A percentile compares a stretch with the other conserved stretches of the same genome.
phyloP scores from a whole-genome alignment of 768 basidiomycete species.

The Peribolospora baueri region DNA sequence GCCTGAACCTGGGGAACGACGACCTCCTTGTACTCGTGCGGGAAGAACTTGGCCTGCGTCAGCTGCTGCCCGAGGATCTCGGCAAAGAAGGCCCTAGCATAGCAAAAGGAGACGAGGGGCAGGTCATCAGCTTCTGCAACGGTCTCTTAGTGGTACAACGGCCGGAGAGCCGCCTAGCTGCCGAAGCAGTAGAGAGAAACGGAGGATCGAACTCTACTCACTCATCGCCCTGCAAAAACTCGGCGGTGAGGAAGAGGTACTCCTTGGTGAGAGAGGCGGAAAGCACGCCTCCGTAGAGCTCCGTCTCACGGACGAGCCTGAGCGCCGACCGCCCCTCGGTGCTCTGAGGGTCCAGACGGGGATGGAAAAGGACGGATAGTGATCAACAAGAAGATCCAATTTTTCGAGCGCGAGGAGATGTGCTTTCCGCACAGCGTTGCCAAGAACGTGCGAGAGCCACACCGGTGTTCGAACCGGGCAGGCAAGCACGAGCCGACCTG shows the following conservation, averaged over 20 bases:
- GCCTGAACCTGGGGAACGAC: conserved; percentile 36
- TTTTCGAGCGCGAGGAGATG: no score
- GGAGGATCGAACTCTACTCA: conserved; percentile 27
- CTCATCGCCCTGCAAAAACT: conserved; percentile 90
- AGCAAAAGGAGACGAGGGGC: not conserved
- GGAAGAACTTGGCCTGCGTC: conserved; percentile 43
- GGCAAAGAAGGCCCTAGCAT: conserved; percentile 58
- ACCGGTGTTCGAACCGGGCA: no score
- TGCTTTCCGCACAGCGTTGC: no score
- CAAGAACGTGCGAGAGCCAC: no score
- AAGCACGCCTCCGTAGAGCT: conserved; percentile 76
- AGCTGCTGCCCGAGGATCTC: conserved; percentile 65
- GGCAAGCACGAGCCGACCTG: no score
- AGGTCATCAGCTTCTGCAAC: not conserved
- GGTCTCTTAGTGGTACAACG: not conserved
- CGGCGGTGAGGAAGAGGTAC: conserved; percentile 76
- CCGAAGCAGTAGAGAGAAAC: not conserved
- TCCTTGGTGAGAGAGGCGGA: conserved; percentile 65
- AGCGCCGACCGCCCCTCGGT: conserved; percentile 65
- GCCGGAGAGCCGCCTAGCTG: fast-evolving
- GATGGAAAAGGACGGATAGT: no score
- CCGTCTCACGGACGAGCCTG: conserved; percentile 71
- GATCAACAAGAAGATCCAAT: no score
- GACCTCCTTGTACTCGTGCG: conserved; percentile 26
- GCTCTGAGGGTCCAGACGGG: conserved; percentile 30